phyloP scores from a whole-genome alignment of 768 basidiomycete species.

The Antrodiella citrinella region DNA sequence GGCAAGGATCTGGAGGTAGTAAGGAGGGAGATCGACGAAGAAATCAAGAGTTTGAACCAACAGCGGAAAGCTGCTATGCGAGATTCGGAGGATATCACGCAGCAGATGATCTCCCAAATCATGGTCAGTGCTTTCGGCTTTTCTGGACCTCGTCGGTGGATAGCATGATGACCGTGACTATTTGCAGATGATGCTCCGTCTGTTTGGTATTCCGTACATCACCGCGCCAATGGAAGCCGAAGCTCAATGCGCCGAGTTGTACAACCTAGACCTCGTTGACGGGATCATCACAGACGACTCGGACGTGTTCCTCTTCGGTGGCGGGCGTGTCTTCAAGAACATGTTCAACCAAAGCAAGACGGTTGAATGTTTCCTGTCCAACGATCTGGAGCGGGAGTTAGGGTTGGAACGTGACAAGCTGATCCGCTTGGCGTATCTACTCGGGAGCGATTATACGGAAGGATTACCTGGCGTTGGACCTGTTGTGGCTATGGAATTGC shows the following conservation, averaged over 20 bases:
- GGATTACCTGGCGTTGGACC: constrained; percentile 90
- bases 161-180: too few species aligned
- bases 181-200: constrained; percentile 71
- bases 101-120: constrained; percentile 88
- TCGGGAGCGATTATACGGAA: constrained; percentile 95
- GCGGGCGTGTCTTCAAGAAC: constrained; percentile 92
- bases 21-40: constrained; percentile 83
- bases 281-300: constrained; percentile 99
- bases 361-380: constrained; percentile 87
- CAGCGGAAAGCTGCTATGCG: constrained; percentile 86
- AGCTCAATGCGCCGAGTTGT: constrained; percentile 93
- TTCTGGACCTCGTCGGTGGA: too few species aligned
- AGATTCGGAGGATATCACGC: constrained; percentile 91
- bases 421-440: constrained; percentile 82
- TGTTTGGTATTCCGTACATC: constrained; percentile 97
- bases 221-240: constrained; percentile 99
- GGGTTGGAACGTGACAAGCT: constrained; percentile 81
- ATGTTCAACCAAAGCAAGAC: constrained; percentile 99
- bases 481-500: constrained; percentile 91
- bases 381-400: constrained; percentile 82
- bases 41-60: constrained; percentile 73
- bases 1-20: constrained; percentile 78
- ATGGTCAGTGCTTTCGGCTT: too few species aligned
- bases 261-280: constrained; percentile 79
- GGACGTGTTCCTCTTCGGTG: constrained; percentile 97